These are phyloP conservation scores for Vitis riparia DNA, from an alignment of 164 flowering plant genomes.

Conservation along the genomic window DNA sequence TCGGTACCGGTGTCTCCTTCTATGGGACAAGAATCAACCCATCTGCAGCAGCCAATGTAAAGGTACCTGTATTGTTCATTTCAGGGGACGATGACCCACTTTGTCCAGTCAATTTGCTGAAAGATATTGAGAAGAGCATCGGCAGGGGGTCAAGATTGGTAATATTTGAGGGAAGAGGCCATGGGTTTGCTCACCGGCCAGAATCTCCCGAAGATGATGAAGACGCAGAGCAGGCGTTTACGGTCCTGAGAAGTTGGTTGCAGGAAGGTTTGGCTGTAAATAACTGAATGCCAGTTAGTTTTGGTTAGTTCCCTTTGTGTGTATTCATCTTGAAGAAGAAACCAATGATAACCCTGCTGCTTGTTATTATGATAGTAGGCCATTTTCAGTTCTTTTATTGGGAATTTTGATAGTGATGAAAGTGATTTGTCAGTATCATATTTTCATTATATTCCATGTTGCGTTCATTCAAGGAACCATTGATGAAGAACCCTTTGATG, in stretches of 20 bases:
- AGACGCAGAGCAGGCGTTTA: conserved; percentile 82
- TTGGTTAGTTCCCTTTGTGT: too few relatives aligned
- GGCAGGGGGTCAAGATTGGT: conserved; percentile 47
- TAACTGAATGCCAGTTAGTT: conserved; percentile 9
- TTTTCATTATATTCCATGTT: too few relatives aligned
- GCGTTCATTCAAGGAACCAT: too few relatives aligned
- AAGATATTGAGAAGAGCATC: conserved; percentile 44
- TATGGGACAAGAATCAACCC: conserved; percentile 73
- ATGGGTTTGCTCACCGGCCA: conserved; percentile 86
- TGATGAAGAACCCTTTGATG: too few relatives aligned
- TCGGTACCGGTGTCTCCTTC: conserved; percentile 66
- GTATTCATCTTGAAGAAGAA: neutral
- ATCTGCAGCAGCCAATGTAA: conserved; percentile 43
- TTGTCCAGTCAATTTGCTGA: conserved; percentile 44
- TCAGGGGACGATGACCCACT: conserved; percentile 73
- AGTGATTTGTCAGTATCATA: too few relatives aligned
- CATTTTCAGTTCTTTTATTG: too few relatives aligned
- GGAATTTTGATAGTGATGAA: too few relatives aligned
- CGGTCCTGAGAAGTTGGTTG: conserved; percentile 71
- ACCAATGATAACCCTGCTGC: neutral
- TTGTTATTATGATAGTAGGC: too few relatives aligned
- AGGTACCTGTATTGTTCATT: conserved; percentile 67
- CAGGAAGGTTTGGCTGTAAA: conserved; percentile 40
- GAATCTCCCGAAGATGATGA: conserved; percentile 71
- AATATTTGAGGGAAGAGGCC: conserved; percentile 74